A percentile compares a stretch with the other conserved stretches of the same genome.
Evolutionary conservation across 2,329 filamentous ascomycete species (phyloP).

Genomic region (Trichoderma sp.): DNA sequence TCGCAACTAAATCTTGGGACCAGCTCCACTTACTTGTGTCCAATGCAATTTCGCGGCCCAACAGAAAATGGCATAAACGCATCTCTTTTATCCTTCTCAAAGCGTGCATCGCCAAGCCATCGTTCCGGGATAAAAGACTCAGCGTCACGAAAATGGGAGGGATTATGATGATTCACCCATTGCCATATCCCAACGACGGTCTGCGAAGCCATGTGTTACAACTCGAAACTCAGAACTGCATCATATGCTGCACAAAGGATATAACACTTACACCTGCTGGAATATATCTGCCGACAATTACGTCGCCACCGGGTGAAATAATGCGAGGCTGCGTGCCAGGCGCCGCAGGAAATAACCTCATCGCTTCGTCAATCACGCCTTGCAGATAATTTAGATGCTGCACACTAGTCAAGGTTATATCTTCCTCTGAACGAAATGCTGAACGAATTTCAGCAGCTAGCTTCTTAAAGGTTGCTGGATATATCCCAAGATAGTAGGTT

Average conservation of each 20-base stretch:
- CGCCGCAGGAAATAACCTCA: conserved; percentile 50
- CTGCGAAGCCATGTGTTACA: conserved; percentile 17
- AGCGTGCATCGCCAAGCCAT: conserved; percentile 35
- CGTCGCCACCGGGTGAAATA: conserved; percentile 34
- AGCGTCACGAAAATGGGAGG: conserved; percentile 37
- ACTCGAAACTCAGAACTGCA: background rate
- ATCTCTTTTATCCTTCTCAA: conserved; percentile 31
- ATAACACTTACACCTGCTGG: conserved; percentile 36
- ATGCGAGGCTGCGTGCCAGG: conserved; percentile 41
- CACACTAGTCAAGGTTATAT: conserved; percentile 26
- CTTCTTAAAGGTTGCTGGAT: conserved; percentile 36
- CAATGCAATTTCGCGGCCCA: conserved; percentile 38
- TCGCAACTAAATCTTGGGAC: background rate
- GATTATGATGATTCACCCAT: conserved; percentile 39
- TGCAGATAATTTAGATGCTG: conserved; percentile 44
- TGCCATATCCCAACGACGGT: conserved; percentile 39
- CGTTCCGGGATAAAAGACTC: conserved; percentile 42
- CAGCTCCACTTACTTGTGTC: conserved; percentile 33
- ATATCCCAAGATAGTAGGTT: conserved; percentile 35
- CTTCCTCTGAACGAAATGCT: conserved; percentile 19
- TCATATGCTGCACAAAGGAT: background rate
- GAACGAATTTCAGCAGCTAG: conserved; percentile 39
- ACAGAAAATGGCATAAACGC: conserved; percentile 35
- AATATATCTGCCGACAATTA: conserved; percentile 36
- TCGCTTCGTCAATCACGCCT: conserved; percentile 51